phyloP scores from a whole-genome alignment of 192 early-diverging fungal genomes.

The Allomyces javanicus region DNA sequence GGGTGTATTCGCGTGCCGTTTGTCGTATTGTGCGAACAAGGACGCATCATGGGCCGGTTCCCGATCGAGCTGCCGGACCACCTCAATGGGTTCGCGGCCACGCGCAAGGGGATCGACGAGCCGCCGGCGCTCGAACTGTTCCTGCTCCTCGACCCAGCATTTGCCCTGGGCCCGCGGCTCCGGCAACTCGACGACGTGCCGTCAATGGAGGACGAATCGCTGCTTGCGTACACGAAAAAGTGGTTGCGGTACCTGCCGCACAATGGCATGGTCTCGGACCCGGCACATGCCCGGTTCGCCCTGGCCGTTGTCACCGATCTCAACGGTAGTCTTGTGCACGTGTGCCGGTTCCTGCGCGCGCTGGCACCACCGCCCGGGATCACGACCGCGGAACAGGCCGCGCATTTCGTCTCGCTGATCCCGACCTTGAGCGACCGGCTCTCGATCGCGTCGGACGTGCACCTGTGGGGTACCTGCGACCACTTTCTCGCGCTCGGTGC shows the following conservation, averaged over 20 bases:
- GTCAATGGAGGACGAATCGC: background rate
- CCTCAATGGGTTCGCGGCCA: background rate
- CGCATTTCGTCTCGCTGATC: background rate
- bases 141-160: background rate
- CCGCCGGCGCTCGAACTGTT: background rate
- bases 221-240: background rate
- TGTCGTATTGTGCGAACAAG: background rate
- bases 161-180: background rate
- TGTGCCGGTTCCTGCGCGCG: background rate
- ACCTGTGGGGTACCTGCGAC: background rate
- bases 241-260: background rate
- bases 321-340: background rate
- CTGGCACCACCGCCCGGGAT: background rate
- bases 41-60: background rate
- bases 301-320: background rate
- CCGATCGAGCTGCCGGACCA: background rate
- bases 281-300: background rate
- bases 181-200: background rate
- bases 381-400: background rate
- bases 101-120: background rate
- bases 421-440: background rate
- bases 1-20: background rate
- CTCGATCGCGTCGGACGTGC: background rate
- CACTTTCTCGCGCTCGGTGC: constrained; percentile 3
- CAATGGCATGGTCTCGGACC: too few relatives aligned